Evolutionary conservation across 2,329 filamentous ascomycete species (phyloP), one percentile per base, ranked within the genome.

Genomic region (Colletotrichum tabaci): DNA sequence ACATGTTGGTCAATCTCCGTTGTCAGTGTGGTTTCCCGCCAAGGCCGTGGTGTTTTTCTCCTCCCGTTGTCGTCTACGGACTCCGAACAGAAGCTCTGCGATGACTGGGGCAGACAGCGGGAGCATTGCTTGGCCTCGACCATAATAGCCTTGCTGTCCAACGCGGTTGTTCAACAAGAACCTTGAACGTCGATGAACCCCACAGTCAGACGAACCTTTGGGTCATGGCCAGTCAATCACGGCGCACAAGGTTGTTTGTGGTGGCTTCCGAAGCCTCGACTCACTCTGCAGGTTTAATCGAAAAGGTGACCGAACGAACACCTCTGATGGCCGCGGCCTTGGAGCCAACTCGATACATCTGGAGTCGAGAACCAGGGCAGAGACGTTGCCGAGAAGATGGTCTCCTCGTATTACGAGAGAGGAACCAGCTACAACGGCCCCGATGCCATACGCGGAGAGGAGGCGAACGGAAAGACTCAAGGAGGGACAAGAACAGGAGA

Each of bases 81-180:
- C 26, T 26, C 26, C 26, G 30, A 60, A 60, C 35, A 21, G 21
- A 40, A 67, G 61, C 61, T 57, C 67, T n/a, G 63, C 56, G 67
- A 55, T 53, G 55, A 66, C 67, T 55, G 40, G 61, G 67, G 57
- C 13, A 38, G 30, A 46, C 2, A 57, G 64, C 49, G 62, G 63
- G 46, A 67, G 44, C 23, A 44, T 49, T 46, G 40, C 57, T 71
- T 67, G 64, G 50, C 44, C 26, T n/a, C 40, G 49, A 60, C 35
- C 38, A 46, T 44, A 58, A 9, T n/a, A 26, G 26, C 49, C 42
- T 13, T 47, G 26, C 18, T 47, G 21, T 21, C 26, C 26, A 26
- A 26, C 26, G 26, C 26, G 26, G 26, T 35, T 46, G 12, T 49
- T 49, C 26, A 3, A 26, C 26, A 26, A 26, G 26, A 26, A 26